Evolutionary conservation across 495 filamentous ascomycete genomes (phyloP).

Genomic region (Geoglossum glabrum): DNA sequence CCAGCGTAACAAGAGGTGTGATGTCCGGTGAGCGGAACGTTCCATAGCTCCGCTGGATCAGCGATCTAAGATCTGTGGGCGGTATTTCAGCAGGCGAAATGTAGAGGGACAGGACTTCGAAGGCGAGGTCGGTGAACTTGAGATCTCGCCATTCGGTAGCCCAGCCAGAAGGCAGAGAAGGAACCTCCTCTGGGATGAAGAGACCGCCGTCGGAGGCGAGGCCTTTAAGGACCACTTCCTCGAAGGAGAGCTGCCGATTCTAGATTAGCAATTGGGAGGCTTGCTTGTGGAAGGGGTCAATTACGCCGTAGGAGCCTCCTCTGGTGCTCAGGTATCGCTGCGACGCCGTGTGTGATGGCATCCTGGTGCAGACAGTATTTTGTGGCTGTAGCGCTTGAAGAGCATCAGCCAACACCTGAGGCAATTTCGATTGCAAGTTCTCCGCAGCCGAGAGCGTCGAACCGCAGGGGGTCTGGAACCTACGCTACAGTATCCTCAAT

Average conservation of each 20-base stretch:
- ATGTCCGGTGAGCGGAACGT: constrained; percentile 63
- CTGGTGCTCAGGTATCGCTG: constrained; percentile 68
- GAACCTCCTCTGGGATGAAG: constrained; percentile 73
- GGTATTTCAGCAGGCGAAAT: constrained; percentile 73
- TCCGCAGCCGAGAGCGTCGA: background rate
- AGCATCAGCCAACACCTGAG: no score
- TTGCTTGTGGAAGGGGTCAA: constrained; percentile 8
- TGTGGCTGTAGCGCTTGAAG: no score
- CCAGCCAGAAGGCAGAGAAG: constrained; percentile 41
- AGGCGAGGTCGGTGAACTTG: constrained; percentile 60
- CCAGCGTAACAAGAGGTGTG: constrained; percentile 50
- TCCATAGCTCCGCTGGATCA: constrained; percentile 62
- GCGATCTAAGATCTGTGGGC: constrained; percentile 50
- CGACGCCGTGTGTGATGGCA: constrained; percentile 32
- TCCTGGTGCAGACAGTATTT: background rate
- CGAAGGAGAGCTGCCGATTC: constrained; percentile 62
- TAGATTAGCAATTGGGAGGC: constrained; percentile 3
- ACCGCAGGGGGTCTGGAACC: background rate
- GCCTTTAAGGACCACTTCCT: constrained; percentile 77
- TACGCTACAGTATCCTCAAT: background rate
- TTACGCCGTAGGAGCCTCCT: constrained; percentile 59
- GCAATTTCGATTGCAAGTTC: no score
- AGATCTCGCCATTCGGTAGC: constrained; percentile 46
- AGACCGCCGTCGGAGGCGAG: constrained; percentile 77
- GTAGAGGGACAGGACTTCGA: constrained; percentile 56